phyloP scores from a whole-genome alignment of 2,329 filamentous ascomycete genomes.

The Phaeosphaeria sp. region DNA sequence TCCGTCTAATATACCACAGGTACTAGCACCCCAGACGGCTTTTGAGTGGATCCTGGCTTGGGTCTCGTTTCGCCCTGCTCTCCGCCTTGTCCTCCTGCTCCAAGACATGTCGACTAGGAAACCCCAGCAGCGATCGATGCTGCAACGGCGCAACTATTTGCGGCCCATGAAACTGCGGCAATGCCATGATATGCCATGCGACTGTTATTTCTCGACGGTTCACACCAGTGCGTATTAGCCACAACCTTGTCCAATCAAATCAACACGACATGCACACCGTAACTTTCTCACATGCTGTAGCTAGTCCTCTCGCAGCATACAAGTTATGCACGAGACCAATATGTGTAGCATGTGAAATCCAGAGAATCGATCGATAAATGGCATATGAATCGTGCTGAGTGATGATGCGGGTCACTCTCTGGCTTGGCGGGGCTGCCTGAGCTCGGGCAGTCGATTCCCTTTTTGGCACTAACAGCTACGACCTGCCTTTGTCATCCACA shows the following conservation, averaged over 20 bases:
- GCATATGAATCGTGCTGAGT: neutral
- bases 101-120: neutral
- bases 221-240: neutral
- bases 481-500: conserved; percentile 33
- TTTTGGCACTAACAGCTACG: conserved; percentile 23
- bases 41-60: neutral
- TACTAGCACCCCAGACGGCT: neutral
- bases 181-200: neutral
- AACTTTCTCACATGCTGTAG: no score
- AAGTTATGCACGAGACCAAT: neutral
- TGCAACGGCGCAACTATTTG: neutral
- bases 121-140: neutral
- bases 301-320: neutral
- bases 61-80: conserved; percentile 3
- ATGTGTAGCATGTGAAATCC: neutral
- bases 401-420: conserved; percentile 11
- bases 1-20: neutral
- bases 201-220: neutral
- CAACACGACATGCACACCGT: neutral
- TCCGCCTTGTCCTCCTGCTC: conserved; percentile 1
- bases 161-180: neutral
- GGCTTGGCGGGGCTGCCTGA: conserved; percentile 22
- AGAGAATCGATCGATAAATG: neutral
- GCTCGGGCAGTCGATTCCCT: conserved; percentile 27
- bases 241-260: neutral